Evolutionary conservation across 2,329 filamentous ascomycete genomes (phyloP), one percentile per base, ranked within the genome.

Genomic region (Acrocalymma vagum): DNA sequence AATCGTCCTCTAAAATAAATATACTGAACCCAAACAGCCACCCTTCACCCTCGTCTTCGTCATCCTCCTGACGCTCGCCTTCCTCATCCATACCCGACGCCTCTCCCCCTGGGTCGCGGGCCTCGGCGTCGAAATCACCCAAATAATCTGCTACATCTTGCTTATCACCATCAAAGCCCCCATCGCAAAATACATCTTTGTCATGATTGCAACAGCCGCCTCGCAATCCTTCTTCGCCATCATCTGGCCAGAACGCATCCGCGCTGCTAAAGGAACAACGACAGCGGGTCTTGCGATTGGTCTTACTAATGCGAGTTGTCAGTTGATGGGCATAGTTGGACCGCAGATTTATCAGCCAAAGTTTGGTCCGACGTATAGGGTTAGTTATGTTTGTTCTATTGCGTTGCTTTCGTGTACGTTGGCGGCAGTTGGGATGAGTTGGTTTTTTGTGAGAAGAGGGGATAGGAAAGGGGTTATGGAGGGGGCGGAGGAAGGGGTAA

Each of bases 171-270:
- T 72, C 25, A 58, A 64, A 17, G 55, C 65, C 10, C 53, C 44
- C 25, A 23, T 69, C 1, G 71, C 63, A 0, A 72, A 70, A 33
- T 71, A 74, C 41, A 50, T 73, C 9, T 67, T 73, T 29, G 63
- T 72, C n/a, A 71, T 66, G 41, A 55, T 73, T 16, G 71, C 71
- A 3, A 70, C 68, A 3, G 65, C 70, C 0, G 70, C 65, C 5
- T 69, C 67, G 0, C 65, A 69, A 18, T 67, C 64, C 6, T 71
- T 73, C 40, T 70, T 69, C 39, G 64, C 71, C 1, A 67, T 73
- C 29, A 55, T 73, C 6, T 73, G 69, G 70, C 71, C 70, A 6
- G 71, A 73, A 35, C 59, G 70, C 5, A 72, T 74, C 23, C 58
- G 70, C 16, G 69, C 67, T 3, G 67, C 69, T 4, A 61, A 63